phyloP scores from a whole-genome alignment of 2,329 filamentous ascomycete genomes.

The Talaromyces verruculosus region DNA sequence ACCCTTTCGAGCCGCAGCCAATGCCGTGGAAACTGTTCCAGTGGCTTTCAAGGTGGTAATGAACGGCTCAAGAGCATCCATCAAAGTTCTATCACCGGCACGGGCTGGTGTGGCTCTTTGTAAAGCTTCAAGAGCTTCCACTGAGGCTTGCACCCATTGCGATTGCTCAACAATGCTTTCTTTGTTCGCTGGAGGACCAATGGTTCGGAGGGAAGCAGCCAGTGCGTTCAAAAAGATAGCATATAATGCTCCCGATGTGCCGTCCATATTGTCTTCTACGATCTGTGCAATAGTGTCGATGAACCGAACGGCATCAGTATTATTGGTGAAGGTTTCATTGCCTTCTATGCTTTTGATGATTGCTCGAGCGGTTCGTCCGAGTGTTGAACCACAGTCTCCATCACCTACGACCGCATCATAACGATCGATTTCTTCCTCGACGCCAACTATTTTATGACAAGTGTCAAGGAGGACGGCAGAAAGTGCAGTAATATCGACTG shows the following conservation, averaged over 20 bases:
- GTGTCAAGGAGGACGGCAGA: background rate
- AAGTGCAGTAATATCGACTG: background rate
- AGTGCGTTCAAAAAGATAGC: background rate
- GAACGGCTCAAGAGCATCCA: background rate
- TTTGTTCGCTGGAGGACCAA: background rate
- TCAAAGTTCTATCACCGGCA: background rate
- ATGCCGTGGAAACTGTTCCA: background rate
- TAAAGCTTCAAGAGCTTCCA: background rate
- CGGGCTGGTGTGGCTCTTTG: background rate
- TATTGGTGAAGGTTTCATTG: background rate
- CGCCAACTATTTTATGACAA: background rate
- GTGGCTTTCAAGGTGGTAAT: background rate
- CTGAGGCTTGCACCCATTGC: background rate
- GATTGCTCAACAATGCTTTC: background rate
- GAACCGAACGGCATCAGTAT: background rate
- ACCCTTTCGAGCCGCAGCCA: background rate
- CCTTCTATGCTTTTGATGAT: background rate
- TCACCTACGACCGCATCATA: background rate
- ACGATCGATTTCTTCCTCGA: background rate
- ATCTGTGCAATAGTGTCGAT: background rate
- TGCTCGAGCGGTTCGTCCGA: background rate
- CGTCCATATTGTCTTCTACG: background rate
- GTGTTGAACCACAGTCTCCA: background rate
- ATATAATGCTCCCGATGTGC: background rate
- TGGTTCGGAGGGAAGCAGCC: background rate